Conservation (phyloP, 1,139 yeast species). For the Debaryomycetaceae sp. region DNA sequence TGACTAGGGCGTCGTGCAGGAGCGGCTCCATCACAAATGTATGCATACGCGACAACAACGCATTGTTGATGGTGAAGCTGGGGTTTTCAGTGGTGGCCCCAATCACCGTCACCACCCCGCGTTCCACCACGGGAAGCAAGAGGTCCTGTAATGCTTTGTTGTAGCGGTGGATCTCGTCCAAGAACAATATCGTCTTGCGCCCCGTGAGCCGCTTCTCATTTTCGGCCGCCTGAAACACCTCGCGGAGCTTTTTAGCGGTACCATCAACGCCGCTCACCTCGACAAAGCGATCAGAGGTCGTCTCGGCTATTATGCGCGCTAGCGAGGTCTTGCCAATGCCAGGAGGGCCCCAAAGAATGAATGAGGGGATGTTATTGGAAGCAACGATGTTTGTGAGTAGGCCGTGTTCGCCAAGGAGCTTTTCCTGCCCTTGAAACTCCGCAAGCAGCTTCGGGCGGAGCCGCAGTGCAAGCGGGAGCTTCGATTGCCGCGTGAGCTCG, state of each 20-base stretch:
- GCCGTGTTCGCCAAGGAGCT: conserved; percentile 72
- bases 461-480: conserved; percentile 80
- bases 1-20: conserved; percentile 46
- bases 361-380: conserved; percentile 66
- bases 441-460: conserved; percentile 70
- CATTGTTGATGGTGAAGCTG: conserved; percentile 83
- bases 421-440: conserved; percentile 85
- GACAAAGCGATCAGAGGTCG: conserved; percentile 55
- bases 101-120: conserved; percentile 61
- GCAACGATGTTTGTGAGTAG: conserved; percentile 64
- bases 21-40: conserved; percentile 78
- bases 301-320: conserved; percentile 54
- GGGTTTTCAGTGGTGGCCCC: conserved; percentile 99
- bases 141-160: conserved; percentile 88
- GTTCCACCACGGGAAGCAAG: conserved; percentile 68
- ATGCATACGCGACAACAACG: conserved; percentile 81
- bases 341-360: conserved; percentile 94
- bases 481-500: conserved; percentile 41
- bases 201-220: conserved; percentile 65
- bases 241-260: conserved; percentile 65
- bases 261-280: conserved; percentile 87
- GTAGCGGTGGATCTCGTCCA: conserved; percentile 92
- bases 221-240: conserved; percentile 68
- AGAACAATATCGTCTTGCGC: conserved; percentile 69
- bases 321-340: conserved; percentile 93